Evolutionary conservation across 2,329 filamentous ascomycete species (phyloP), one percentile per base, ranked within the genome.

Genomic region (Fonsecaea erecta): DNA sequence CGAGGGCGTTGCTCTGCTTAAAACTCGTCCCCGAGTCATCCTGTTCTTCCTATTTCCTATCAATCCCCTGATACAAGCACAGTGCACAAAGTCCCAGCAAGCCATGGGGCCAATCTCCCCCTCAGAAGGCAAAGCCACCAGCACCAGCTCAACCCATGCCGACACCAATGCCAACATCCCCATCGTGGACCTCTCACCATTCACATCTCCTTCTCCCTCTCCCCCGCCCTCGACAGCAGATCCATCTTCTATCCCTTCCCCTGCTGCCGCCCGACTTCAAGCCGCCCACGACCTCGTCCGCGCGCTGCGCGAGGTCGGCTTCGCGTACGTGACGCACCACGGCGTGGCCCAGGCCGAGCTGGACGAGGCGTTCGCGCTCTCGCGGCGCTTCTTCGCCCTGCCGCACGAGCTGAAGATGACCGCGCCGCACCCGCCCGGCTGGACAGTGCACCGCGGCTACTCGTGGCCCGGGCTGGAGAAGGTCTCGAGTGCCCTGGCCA

Each of bases 401-500:
- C 75, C 79, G 0, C 72, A 73, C 14, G 77, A 80, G 51, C 76
- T 80, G 54, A 84, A 84, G 68, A 79, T 81, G 75, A 77, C 78
- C 60, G 82, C 82, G 1, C 81, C 81, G 3, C 82, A 84, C 72
- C 82, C 82, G 2, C 74, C 78, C 9, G 83, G 82, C 8, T 80
- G 79, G 65, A 76, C 74, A 9, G 77, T 84, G 1, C 82, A 86
- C 71, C 78, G 84, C 54, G 84, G 84, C n/a, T 86, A 86, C 70
- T 85, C 82, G 1, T 83, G 82, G 78, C 82, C 82, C 0, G 83
- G 83, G 0, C 69, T 83, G 56, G 84, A 86, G 73, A 85, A 85
- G 68, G 82, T 84, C 3, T 82, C 81, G 11, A 81, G 82, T 68
- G 77, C 77, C 6, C 78, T 81, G 16, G 75, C 73, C 43, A 78